Evolutionary conservation across 2,329 filamentous ascomycete species (phyloP), one percentile per base, ranked within the genome.

Genomic region (Aspergillus ruber): DNA sequence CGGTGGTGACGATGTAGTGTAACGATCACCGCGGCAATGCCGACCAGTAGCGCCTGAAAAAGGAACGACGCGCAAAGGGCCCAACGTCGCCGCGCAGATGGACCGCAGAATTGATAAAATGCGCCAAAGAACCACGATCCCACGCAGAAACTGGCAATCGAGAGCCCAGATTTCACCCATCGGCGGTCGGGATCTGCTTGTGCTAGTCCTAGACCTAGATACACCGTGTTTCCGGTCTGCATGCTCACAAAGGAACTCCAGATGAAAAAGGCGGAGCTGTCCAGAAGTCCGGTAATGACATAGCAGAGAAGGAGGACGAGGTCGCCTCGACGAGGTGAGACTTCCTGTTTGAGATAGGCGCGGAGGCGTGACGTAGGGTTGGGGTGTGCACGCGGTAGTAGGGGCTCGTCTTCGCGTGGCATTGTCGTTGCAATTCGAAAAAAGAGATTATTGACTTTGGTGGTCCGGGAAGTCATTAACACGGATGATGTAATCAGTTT

Each of bases 191-290:
- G 77, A 0, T 80, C 78, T 7, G 81, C 75, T 3, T 62, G 63
- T 12, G 58, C 50, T n/a, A 90, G 71, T 2, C 87, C 87, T 2
- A 90, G 77, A 7, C 86, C 87, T 12, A 90, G 74, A 63, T 89
- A 91, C 42, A 91, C 80, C 4, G 87, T 90, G 66, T 91, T 91
- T 80, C 85, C 86, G 27, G 86, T 90, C 62, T 90, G 87, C 86
- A 90, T 90, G 58, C 83, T 87, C 36, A 89, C 86, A 57, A 91
- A 91, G 2, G 84, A 84, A 10, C 86, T 85, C 83, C 85, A 90
- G 38, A 85, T 85, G 48, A 83, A 84, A 42, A 87, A 85, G 2
- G 85, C 82, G 2, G 85, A 82, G 67, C 84, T 88, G 67, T 91
- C 87, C 6, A 89, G 76, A 9, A 91, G 72, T 3, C 87, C 87